These are phyloP conservation scores for Volvox africanus DNA, from an alignment of 139 green algal genomes.

Conservation along the genomic window DNA sequence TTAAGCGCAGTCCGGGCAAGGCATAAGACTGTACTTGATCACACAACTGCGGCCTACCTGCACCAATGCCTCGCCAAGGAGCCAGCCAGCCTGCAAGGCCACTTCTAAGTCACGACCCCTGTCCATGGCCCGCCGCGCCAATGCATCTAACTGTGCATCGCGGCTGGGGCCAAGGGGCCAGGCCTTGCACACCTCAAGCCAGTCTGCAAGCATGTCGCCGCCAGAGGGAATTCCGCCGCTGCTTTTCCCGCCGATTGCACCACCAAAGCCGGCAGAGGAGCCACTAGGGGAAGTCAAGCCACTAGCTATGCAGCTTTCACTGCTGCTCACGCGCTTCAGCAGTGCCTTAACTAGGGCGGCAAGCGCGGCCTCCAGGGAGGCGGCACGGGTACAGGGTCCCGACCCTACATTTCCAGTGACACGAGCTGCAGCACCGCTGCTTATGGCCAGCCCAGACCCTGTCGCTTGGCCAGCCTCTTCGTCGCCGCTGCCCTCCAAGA, in stretches of 20 bases:
- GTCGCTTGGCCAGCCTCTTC: slow-evolving; percentile 20
- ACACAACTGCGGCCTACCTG: not conserved
- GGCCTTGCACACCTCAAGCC: slow-evolving; percentile 44
- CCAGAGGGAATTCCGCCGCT: not conserved
- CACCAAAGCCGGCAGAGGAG: not conserved
- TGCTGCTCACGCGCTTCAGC: not conserved
- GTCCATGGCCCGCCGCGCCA: slow-evolving; percentile 33
- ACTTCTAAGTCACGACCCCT: slow-evolving; percentile 28
- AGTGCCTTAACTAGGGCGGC: slow-evolving; percentile 2
- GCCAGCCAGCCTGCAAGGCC: slow-evolving; percentile 34
- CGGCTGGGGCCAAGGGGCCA: slow-evolving; percentile 20
- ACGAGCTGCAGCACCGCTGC: too few relatives aligned
- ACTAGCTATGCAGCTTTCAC: not conserved
- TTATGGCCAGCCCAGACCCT: not conserved
- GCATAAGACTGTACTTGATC: too few relatives aligned
- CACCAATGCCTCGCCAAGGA: not conserved
- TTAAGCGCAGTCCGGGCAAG: too few relatives aligned
- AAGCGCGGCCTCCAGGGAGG: slow-evolving; percentile 5
- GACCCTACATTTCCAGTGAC: not conserved
- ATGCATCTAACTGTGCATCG: slow-evolving; percentile 11
- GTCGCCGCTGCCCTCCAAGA: slow-evolving; percentile 31
- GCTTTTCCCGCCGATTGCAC: not conserved
- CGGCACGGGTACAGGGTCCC: not conserved
- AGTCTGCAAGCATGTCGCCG: slow-evolving; percentile 20
- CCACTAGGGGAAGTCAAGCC: not conserved